Evolutionary conservation across 2,329 filamentous ascomycete species (phyloP), one percentile per base, ranked within the genome.

Genomic region (Fusarium brevicatenulatum): DNA sequence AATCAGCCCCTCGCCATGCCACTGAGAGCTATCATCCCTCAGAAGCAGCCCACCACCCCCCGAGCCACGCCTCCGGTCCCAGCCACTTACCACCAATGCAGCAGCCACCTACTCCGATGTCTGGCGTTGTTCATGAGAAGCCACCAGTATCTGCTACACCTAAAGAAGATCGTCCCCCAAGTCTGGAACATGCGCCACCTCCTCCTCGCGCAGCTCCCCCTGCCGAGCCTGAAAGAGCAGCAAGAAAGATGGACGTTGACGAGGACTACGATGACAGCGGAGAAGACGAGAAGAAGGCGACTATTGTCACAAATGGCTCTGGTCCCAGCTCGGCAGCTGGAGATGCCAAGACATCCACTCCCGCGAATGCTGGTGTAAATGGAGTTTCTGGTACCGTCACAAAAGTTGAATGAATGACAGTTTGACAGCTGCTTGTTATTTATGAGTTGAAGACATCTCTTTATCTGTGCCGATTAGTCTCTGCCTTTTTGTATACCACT

Each of bases 261-360:
- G 96, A 99, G 81, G 93, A 98, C 80, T 98, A 99, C 78, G 95
- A 98, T 80, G 95, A 98, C 78, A 95, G 95, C 64, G 94, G 90
- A 9, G 95, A 97, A 74, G 95, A 98, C 67, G 92, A 96, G 64
- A 91, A 92, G 84, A 92, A 92, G 80, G 80, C 81, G 4, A 81
- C 78, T 6, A 78, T 81, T 21, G 80, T 83, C 2, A 79, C 83
- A 19, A 83, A 88, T 82, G 73, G 82, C 9, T 83, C 85, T 13
- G 86, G 83, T 4, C 83, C 87, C 19, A 80, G 82, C 12, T 86
- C 88, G 23, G 81, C 84, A 8, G 81, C 88, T 21, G 84, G 82
- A 19, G 89, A 91, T 46, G 81, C 83, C 49, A 91, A 90, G 81
- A 86, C 81, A 23, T 76, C 80, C 9, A 78, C 87, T 32, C 86